These are phyloP conservation scores for Phytophthora litchii DNA, from an alignment of 352 stramenopile species.

Conservation along the genomic window DNA sequence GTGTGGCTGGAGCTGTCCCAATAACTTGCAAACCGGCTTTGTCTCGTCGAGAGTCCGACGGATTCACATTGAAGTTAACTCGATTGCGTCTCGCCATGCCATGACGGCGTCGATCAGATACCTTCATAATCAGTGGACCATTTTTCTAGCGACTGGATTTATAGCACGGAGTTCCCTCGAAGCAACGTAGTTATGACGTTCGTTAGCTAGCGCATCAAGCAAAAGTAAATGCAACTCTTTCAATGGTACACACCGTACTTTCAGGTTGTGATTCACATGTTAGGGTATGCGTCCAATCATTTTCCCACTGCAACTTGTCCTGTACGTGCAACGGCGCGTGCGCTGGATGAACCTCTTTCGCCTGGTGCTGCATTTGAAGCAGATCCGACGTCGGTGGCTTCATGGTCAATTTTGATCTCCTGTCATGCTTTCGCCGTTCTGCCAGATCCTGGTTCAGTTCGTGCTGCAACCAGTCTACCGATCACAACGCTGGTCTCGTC, in stretches of 20 bases:
- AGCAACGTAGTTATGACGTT: conserved; percentile 19
- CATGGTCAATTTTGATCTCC: not conserved
- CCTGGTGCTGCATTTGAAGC: conserved; percentile 14
- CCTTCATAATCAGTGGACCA: conserved; percentile 11
- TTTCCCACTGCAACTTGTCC: conserved; percentile 10
- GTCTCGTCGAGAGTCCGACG: not conserved
- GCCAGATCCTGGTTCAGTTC: not conserved
- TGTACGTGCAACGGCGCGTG: conserved; percentile 12
- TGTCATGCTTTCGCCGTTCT: not conserved
- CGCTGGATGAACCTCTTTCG: conserved; percentile 14
- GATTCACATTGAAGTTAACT: conserved; percentile 32
- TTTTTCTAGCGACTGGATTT: conserved; percentile 31
- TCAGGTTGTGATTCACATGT: conserved; percentile 9
- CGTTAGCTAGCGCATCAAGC: conserved; percentile 10
- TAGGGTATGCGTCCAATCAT: conserved; percentile 19
- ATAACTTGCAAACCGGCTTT: conserved; percentile 8
- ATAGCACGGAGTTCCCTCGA: conserved; percentile 11
- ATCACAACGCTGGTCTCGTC: conserved; percentile 12
- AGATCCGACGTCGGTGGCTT: conserved; percentile 8
- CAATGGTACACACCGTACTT: conserved; percentile 6
- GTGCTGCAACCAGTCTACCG: conserved; percentile 18
- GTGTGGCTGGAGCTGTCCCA: conserved; percentile 12
- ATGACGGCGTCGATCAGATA: not conserved
- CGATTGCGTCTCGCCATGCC: conserved; percentile 6
- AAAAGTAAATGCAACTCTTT: conserved; percentile 1